Conservation (phyloP, 768 basidiomycete genomes). For the Russula vinacea region DNA sequence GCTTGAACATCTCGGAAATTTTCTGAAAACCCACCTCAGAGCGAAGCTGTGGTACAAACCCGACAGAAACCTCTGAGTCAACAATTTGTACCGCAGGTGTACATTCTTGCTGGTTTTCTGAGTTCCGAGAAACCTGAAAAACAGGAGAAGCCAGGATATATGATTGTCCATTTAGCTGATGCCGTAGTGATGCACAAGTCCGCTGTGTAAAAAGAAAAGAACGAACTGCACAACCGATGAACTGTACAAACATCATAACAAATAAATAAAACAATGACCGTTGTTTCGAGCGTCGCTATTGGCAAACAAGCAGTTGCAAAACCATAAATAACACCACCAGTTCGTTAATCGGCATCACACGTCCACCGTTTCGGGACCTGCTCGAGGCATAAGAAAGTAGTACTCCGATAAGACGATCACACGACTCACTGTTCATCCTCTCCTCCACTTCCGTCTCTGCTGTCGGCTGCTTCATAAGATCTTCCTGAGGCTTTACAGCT, state of each 20-base stretch:
- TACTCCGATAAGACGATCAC: background rate
- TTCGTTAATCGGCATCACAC: background rate
- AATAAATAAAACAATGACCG: background rate
- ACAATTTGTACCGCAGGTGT: no score
- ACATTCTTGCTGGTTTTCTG: no score
- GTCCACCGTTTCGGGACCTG: background rate
- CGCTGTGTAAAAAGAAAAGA: background rate
- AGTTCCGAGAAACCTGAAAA: no score
- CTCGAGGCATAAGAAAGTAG: background rate
- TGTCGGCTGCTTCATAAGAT: background rate
- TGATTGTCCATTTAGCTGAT: no score
- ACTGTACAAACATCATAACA: background rate
- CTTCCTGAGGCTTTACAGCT: background rate
- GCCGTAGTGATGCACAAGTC: no score
- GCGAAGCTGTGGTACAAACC: no score
- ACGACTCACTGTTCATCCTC: background rate
- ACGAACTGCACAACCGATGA: background rate
- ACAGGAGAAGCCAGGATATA: no score
- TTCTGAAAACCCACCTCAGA: no score
- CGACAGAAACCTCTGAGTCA: no score
- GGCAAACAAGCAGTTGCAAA: no score
- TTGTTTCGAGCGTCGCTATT: background rate
- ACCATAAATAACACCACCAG: background rate
- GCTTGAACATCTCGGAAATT: no score
- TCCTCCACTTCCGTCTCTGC: background rate